A percentile compares a stretch with the other conserved stretches of the same genome.
phyloP scores from a whole-genome alignment of 257 asterid genomes.

The Lycium ferocissimum region DNA sequence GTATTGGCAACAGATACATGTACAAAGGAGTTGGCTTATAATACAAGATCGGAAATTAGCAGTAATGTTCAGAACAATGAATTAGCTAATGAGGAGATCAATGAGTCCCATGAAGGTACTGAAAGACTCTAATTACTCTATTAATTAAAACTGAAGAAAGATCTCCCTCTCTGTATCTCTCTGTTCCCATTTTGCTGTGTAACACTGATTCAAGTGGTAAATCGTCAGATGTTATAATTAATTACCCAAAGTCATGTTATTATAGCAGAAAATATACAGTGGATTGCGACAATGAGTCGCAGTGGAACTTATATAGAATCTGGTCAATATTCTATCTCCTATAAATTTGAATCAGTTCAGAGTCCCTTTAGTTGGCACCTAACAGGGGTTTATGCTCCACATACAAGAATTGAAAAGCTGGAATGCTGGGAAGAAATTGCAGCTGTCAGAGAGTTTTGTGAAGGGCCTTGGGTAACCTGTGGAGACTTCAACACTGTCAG shows the following conservation, averaged over 20 bases:
- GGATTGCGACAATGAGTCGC: not conserved
- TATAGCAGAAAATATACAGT: not conserved
- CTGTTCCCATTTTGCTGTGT: not conserved
- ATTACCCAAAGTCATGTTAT: not conserved
- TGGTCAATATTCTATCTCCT: no score
- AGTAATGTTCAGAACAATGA: slow-evolving; percentile 31
- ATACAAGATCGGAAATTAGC: slow-evolving; percentile 13
- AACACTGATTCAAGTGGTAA: slow-evolving; percentile 16
- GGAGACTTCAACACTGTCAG: no score
- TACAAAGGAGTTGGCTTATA: slow-evolving; percentile 33
- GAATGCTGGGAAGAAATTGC: no score
- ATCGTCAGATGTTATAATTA: not conserved
- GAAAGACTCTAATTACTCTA: not conserved
- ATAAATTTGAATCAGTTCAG: no score
- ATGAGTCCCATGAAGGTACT: slow-evolving; percentile 41
- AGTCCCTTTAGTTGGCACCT: no score
- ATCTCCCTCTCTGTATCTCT: not conserved
- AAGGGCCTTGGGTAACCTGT: no score
- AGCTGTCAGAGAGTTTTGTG: no score
- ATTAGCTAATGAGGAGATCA: slow-evolving; percentile 31
- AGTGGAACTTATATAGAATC: no score
- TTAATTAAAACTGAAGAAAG: not conserved
- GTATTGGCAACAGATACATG: slow-evolving; percentile 27
- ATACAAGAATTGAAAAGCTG: no score
- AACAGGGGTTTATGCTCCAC: no score